Evolutionary conservation across 108 stramenopile species (phyloP).

Genomic region (Pseudonitzschia multiseries): DNA sequence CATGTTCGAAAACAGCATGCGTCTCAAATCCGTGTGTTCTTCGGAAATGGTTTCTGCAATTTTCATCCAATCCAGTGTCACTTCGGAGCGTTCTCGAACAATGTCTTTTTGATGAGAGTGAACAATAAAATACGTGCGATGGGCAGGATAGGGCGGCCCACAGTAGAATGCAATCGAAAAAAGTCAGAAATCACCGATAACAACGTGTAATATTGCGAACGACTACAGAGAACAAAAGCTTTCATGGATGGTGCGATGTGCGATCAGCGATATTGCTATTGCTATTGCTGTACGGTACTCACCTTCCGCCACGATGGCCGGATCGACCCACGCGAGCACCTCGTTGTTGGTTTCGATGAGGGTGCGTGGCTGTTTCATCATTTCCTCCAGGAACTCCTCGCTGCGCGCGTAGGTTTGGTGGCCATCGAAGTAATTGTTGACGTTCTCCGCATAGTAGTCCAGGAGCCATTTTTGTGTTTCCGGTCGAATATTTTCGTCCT

Average conservation of each 20-base stretch:
- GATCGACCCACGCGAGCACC: constrained; percentile 41
- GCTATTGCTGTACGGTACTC: not conserved
- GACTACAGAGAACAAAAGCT: no score
- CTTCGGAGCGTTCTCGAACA: constrained; percentile 53
- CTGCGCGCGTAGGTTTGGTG: constrained; percentile 73
- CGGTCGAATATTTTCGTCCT: constrained; percentile 31
- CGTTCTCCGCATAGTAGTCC: constrained; percentile 57
- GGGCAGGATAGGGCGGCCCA: no score
- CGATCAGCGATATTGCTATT: no score
- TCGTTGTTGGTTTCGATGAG: constrained; percentile 41
- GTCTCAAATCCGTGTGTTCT: constrained; percentile 67
- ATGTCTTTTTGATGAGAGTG: constrained; percentile 30
- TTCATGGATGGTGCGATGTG: no score
- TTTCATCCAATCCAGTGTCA: constrained; percentile 64
- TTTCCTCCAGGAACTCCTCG: constrained; percentile 77
- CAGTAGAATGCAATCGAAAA: not conserved
- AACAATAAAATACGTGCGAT: no score
- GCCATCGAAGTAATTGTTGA: constrained; percentile 68
- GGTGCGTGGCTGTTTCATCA: constrained; percentile 48
- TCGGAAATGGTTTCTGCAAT: constrained; percentile 40
- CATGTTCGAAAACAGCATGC: constrained; percentile 31
- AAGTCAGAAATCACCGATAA: not conserved
- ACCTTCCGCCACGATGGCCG: constrained; percentile 19
- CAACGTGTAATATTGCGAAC: no score
- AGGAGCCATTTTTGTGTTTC: constrained; percentile 53